A percentile compares a stretch with the other conserved stretches of the same genome.
phyloP scores from a whole-genome alignment of 2,329 filamentous ascomycete species.

The Curvularia sp. region DNA sequence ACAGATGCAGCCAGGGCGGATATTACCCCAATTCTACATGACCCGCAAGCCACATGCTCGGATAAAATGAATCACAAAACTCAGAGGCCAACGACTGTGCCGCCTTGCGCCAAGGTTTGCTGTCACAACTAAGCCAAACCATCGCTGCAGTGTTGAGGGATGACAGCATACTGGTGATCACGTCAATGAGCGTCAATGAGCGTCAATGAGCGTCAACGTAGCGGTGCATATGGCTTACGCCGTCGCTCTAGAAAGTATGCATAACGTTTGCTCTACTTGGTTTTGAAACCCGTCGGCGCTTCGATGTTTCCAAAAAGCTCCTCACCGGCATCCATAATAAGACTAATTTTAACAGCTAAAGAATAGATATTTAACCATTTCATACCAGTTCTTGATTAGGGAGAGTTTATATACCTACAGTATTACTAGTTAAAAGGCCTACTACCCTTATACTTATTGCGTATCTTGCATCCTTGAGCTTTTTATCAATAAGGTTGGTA shows the following conservation, averaged over 20 bases:
- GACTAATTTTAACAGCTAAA: too few relatives aligned
- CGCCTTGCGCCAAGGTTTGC: not conserved
- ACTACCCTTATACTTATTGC: too few relatives aligned
- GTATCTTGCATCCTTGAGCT: too few relatives aligned
- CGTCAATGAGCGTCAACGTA: not conserved
- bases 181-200: not conserved
- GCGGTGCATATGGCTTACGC: not conserved
- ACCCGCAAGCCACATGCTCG: not conserved
- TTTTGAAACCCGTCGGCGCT: not conserved
- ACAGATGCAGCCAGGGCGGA: not conserved
- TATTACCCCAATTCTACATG: not conserved
- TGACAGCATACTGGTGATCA: not conserved
- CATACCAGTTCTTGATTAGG: too few relatives aligned
- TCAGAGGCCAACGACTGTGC: not conserved
- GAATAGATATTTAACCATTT: too few relatives aligned
- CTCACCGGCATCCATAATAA: not conserved
- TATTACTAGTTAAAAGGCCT: too few relatives aligned
- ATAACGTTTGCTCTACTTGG: not conserved
- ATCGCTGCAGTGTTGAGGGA: not conserved
- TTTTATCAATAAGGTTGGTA: too few relatives aligned
- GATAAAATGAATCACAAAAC: not conserved
- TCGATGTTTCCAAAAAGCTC: not conserved
- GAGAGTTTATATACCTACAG: too few relatives aligned
- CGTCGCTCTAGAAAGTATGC: not conserved
- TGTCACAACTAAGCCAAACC: not conserved